Base-by-base conservation (phyloP, 2,329 filamentous ascomycete genomes). In the Penicillium sp. region DNA sequence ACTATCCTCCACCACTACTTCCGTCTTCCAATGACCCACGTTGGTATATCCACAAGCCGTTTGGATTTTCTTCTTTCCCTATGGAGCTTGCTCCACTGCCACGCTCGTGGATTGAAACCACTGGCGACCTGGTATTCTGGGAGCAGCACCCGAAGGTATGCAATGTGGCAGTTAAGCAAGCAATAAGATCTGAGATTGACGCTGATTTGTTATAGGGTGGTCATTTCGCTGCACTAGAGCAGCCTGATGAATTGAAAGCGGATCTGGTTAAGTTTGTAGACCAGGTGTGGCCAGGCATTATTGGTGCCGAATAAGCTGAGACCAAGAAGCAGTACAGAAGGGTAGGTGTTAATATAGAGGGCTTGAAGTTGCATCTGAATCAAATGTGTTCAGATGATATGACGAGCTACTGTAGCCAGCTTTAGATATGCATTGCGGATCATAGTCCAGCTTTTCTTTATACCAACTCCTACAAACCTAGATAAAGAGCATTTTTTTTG, bases 201-300 rank as follows among this genome's bases (percentile, higher is more conserved):
- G 19, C 37, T 45, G 7, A 16, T 36, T 31, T 22, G 10, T 14
- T 38, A 31, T 66, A 72, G 63, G 82, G 82, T 16, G 82, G 83
- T 0, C 82, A 84, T 67, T 84, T 84, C 62, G 80, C 82, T 1
- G 69, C 74, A 0, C 66, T 76, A 10, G 77, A 80, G 38, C 73
- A 76, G 22, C 75, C 75, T 0, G 63, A 72, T 55, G 65, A 73
- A 1, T 61, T 82, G 43, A 76, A 79, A 58, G 72, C 72, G 11
- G 77, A 78, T 49, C 63, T 80, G 40, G 72, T 73, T 56, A 62
- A 63, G 3, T 75, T 74, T 58, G 61, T 73, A 11, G 52, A 64
- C 10, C 64, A 71, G 51, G 63, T 69, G 16, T 71, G 69, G 68
- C 59, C 63, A 19, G 54, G 36, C 1, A 56, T 61, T 26, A 19